phyloP scores from a whole-genome alignment of 2,329 filamentous ascomycete species.

The Botryotinia globosa region DNA sequence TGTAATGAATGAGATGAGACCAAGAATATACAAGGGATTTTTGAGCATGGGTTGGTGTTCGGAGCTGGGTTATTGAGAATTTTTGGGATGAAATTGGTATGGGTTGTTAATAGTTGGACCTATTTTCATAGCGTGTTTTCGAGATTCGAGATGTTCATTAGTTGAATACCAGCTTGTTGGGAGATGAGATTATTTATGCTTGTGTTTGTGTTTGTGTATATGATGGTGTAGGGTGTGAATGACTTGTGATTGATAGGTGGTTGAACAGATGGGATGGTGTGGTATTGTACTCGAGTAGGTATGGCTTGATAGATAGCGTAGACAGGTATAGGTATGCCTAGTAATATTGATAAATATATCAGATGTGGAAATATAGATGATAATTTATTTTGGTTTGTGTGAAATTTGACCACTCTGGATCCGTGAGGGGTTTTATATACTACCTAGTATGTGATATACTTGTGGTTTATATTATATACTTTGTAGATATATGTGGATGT shows the following conservation, averaged over 20 bases:
- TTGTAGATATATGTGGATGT: too few species aligned
- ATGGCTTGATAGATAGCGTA: too few species aligned
- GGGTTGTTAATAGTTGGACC: not conserved
- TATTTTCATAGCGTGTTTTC: not conserved
- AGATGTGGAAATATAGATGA: too few species aligned
- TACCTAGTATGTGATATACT: too few species aligned
- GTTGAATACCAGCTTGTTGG: not conserved
- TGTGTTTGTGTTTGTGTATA: not conserved
- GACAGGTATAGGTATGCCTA: too few species aligned
- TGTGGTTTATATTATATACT: too few species aligned
- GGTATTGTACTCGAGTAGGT: too few species aligned
- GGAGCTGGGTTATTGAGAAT: not conserved
- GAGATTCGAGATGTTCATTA: not conserved
- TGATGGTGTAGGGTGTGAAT: not conserved
- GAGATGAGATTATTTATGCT: not conserved
- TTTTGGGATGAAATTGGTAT: not conserved
- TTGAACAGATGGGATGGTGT: not conserved
- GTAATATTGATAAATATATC: too few species aligned
- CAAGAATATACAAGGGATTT: not conserved
- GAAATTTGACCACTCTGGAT: too few species aligned
- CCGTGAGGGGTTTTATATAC: too few species aligned
- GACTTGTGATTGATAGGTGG: not conserved
- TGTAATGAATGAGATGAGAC: constrained; percentile 40
- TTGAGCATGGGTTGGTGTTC: not conserved
- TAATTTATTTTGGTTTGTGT: too few species aligned